Percentiles rank a stretch among this genome's conserved stretches.
Conservation (phyloP, 176 grass and related monocot species). For the Carex pumila region DNA sequence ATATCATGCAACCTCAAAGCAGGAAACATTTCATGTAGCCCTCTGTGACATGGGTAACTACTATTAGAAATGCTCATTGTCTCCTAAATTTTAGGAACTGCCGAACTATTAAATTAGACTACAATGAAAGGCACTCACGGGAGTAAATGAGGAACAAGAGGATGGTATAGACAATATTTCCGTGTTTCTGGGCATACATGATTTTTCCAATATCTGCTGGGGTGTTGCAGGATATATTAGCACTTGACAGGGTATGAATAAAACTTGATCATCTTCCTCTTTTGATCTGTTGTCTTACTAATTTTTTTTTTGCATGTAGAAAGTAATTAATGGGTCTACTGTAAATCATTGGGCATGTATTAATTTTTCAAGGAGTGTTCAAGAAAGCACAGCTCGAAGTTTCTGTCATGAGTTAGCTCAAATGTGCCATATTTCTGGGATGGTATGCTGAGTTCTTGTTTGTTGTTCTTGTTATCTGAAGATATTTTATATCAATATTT, state of each 20-base stretch:
- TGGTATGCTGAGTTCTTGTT: slow-evolving; percentile 38
- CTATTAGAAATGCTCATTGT: background rate
- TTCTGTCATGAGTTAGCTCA: slow-evolving; percentile 97
- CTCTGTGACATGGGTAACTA: background rate
- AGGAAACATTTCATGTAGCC: background rate
- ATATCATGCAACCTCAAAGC: background rate
- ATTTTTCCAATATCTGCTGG: background rate
- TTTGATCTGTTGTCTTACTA: background rate
- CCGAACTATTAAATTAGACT: background rate
- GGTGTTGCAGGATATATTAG: background rate
- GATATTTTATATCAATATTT: background rate
- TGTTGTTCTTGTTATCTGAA: background rate
- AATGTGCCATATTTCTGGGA: slow-evolving; percentile 96
- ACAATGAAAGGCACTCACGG: no score
- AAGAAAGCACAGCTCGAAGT: slow-evolving; percentile 85
- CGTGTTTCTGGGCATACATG: background rate
- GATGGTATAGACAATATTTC: background rate
- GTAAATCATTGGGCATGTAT: slow-evolving; percentile 98
- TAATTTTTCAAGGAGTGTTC: slow-evolving; percentile 94
- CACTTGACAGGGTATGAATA: background rate
- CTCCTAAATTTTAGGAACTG: background rate
- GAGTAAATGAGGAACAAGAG: background rate
- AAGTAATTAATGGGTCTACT: slow-evolving; percentile 92
- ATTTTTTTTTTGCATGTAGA: slow-evolving; percentile 36
- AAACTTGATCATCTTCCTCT: background rate